Evolutionary conservation across 2,329 filamentous ascomycete species (phyloP).

Genomic region (Sarocladium brachiariae): DNA sequence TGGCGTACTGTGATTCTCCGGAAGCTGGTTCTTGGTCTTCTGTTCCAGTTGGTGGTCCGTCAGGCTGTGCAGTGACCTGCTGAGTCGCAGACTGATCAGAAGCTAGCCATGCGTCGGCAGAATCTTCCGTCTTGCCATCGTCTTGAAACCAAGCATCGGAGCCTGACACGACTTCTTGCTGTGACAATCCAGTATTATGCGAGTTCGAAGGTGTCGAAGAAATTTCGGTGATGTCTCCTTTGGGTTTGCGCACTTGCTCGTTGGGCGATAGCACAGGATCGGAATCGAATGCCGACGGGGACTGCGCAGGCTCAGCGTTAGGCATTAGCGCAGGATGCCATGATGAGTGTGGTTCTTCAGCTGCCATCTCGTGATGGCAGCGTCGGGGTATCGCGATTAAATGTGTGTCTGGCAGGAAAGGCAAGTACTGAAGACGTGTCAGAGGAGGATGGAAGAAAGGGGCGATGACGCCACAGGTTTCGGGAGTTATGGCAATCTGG

Average conservation of each 20-base stretch:
- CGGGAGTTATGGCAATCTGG: too few species aligned
- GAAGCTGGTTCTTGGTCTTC: background rate
- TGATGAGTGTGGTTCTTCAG: conserved; percentile 27
- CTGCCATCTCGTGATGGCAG: conserved; percentile 25
- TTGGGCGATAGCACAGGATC: conserved; percentile 7
- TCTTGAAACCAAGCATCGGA: conserved; percentile 13
- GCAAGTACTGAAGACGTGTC: conserved; percentile 2
- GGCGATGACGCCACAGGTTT: conserved; percentile 1
- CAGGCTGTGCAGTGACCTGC: background rate
- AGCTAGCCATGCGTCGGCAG: conserved; percentile 18
- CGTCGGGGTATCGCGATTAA: conserved; percentile 8
- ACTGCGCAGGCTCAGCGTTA: conserved; percentile 18
- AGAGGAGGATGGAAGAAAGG: background rate
- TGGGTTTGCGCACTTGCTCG: conserved; percentile 10
- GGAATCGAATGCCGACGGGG: conserved; percentile 10
- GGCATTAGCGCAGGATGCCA: conserved; percentile 37
- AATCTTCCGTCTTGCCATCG: conserved; percentile 12
- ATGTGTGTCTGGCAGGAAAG: background rate
- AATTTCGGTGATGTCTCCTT: conserved; percentile 11
- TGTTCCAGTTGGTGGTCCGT: background rate
- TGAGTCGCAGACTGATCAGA: conserved; percentile 13
- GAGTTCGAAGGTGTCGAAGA: background rate
- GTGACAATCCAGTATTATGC: conserved; percentile 5
- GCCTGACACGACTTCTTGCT: background rate
- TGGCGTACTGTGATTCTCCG: background rate